Conservation (phyloP, 2,329 filamentous ascomycete species). For the Penicillium aurantiogriseum region DNA sequence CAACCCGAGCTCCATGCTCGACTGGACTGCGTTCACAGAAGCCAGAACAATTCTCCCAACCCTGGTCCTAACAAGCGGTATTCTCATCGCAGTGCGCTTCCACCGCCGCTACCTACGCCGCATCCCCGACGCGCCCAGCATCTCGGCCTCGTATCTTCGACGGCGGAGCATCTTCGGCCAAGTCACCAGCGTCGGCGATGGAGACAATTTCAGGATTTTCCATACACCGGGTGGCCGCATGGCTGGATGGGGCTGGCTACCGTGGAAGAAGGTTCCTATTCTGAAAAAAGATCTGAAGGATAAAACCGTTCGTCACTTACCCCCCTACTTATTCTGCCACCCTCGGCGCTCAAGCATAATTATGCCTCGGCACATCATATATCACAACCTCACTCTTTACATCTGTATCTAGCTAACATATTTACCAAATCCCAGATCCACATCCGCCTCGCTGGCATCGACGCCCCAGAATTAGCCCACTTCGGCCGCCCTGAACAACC, state of each 20-base stretch:
- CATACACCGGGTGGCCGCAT: constrained; percentile 90
- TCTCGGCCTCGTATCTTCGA: constrained; percentile 73
- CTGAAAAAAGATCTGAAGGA: constrained; percentile 68
- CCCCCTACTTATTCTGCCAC: constrained; percentile 1
- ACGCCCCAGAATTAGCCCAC: constrained; percentile 89
- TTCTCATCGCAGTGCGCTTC: constrained; percentile 36
- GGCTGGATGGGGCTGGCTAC: constrained; percentile 89
- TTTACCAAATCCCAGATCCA: constrained; percentile 57
- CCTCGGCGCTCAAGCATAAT: not conserved
- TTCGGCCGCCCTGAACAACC: constrained; percentile 89
- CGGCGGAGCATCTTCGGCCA: constrained; percentile 74
- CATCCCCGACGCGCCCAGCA: constrained; percentile 72
- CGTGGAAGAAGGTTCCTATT: constrained; percentile 66
- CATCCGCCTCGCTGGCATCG: constrained; percentile 84
- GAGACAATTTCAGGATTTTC: constrained; percentile 90
- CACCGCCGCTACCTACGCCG: constrained; percentile 67
- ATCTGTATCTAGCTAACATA: not conserved
- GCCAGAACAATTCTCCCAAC: constrained; percentile 39
- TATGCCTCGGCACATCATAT: not conserved
- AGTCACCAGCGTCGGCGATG: constrained; percentile 93
- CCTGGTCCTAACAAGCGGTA: constrained; percentile 39
- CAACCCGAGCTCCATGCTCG: constrained; percentile 44
- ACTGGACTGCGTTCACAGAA: constrained; percentile 42
- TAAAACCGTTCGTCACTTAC: constrained; percentile 63
- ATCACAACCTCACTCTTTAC: not conserved